phyloP scores from a whole-genome alignment of 768 basidiomycete species.

The Coprinopsis cinerea region DNA sequence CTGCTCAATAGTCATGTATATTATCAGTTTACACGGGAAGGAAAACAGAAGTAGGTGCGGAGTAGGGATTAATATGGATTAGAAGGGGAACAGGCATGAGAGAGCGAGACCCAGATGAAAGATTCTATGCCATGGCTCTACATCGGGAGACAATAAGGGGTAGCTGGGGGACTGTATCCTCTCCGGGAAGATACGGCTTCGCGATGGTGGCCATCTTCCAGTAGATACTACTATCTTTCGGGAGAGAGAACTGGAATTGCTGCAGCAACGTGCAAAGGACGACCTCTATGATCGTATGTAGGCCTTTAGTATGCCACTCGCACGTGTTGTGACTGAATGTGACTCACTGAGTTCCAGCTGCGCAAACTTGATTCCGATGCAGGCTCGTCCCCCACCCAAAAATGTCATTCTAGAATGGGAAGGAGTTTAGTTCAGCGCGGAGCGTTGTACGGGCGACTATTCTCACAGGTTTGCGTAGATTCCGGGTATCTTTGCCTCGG shows the following conservation, averaged over 20 bases:
- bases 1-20: too few relatives aligned
- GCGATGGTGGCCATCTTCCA: conserved; percentile 25
- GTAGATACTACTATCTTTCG: conserved; percentile 18
- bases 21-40: too few relatives aligned
- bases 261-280: conserved; percentile 22
- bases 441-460: background rate
- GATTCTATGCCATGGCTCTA: background rate
- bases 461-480: conserved; percentile 15
- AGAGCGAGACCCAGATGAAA: background rate
- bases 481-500: conserved; percentile 13
- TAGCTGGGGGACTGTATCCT: conserved; percentile 10
- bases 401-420: conserved; percentile 36
- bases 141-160: conserved; percentile 12
- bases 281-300: conserved; percentile 22
- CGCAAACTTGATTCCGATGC: conserved; percentile 46
- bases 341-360: conserved; percentile 44
- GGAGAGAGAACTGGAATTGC: conserved; percentile 21
- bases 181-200: conserved; percentile 15
- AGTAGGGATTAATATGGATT: too few relatives aligned
- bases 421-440: background rate
- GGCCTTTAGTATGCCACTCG: too few relatives aligned
- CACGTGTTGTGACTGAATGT: too few relatives aligned
- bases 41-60: too few relatives aligned
- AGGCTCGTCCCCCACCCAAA: conserved; percentile 35
- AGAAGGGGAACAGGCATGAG: too few relatives aligned